Base-by-base conservation (phyloP, 208 protist species). In the Acanthamoeba sp. region DNA sequence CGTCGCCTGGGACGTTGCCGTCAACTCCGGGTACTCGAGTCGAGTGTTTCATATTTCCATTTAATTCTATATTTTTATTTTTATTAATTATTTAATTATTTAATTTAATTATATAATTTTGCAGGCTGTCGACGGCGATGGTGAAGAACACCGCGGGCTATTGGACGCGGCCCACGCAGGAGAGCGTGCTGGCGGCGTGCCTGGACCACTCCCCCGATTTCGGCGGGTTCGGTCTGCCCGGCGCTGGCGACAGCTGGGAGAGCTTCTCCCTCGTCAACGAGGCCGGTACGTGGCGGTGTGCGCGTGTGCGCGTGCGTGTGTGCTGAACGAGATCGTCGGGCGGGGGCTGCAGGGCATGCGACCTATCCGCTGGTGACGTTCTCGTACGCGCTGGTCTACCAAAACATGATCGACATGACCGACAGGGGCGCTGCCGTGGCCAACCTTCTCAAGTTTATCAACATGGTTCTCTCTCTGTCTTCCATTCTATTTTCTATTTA, bases 341-440 rank as follows among this genome's bases (percentile, higher is more conserved):
- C n/a, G n/a, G n/a, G n/a, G n/a, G n/a, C n/a, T n/a, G 48, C 34
- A 84, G 76, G 76, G 20, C 76, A 84, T 12, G 50, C 76, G 18
- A 84, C 76, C 24, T 84, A 84, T 24, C 76, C 76, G 40, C 42
- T 84, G 76, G 76, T 55, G 16, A 84, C 76, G 40, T 84, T 84
- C 42, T 55, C 76, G 7, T 84, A 84, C 20, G 76, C 76, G 27
- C 20, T 84, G 40, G 27, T 84, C 24, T 34, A 55, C 76, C 34
- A 52, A 7, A 34, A 84, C 76, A 84, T 84, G 76, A 52, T 6
- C 76, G 27, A 4, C 0, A 84, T 84, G 76, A 40, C 40, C 5
- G 76, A 84, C 38, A 12, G 42, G 4, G 76, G 76, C 34, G 42
- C 40, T 24, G 76, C 76, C 29, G 76, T 84, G 40, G 38, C 40